Base-by-base conservation (phyloP, 441 rosid species). In the Erodium texanum region DNA sequence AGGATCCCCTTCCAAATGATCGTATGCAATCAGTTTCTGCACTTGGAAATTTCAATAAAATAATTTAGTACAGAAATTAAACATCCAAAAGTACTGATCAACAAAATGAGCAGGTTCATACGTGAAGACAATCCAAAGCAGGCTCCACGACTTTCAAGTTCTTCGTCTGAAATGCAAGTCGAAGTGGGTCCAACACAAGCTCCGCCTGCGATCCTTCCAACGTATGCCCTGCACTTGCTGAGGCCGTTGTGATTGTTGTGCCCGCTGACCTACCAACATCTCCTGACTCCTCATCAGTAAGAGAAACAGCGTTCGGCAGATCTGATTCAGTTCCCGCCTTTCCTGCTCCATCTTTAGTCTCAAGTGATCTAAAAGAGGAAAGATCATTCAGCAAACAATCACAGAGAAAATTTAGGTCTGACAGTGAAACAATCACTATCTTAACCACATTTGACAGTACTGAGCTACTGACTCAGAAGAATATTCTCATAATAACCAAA, bases 61-160 rank as follows among this genome's bases (percentile, higher is more conserved):
- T 15, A 77, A 68, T 34, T 67, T 68, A 82, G 66, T 27, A 6
- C 38, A 2, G 38, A 34, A 58, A 56, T 56, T 41, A 41, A 8
- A 29, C 48, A 52, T 10, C 16, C 58, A 61, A 8, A 67, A 72
- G 32, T 54, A 23, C 43, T 50, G 23, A 71, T 38, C 38, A 68
- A 1, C 22, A 68, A 34, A 56, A 1, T 34, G 52, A 69, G 73
- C 69, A 52, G 67, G 29, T 56, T 8, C 93, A 61, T 89, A 95
- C 99, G 86, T 95, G 99, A 78, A 92, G 94, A 82, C 98, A 95
- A 82, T 95, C 99, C 89, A 95, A 83, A 68, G 99, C 98, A 81
- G 94, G 87, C 78, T 95, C 98, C 65, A 90, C 71, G 75, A 95
- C 75, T 77, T 87, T 95, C 77, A 87, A 76, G 84, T 83, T 88